These are phyloP conservation scores for Leucocoprinus leucothites DNA, from an alignment of 768 basidiomycete species.

Conservation along the genomic window DNA sequence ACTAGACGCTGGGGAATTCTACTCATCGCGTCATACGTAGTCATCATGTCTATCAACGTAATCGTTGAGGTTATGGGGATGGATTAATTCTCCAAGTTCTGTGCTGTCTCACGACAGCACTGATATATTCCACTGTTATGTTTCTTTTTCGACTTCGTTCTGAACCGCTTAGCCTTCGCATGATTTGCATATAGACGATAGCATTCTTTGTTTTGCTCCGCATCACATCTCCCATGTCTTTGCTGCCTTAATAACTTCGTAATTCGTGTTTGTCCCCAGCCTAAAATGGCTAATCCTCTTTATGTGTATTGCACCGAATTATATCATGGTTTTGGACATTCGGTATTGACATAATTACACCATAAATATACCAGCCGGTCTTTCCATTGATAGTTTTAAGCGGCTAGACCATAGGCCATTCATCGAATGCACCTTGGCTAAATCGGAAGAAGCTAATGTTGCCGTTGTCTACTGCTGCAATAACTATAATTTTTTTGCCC, in stretches of 20 bases:
- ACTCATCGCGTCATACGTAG: slow-evolving; percentile 68
- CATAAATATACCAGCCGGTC: background rate
- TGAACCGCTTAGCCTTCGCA: background rate
- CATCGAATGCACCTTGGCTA: slow-evolving; percentile 79
- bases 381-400: too few relatives aligned
- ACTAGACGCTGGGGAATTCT: slow-evolving; percentile 80
- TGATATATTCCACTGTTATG: background rate
- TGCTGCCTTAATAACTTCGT: too few relatives aligned
- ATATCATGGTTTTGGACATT: background rate
- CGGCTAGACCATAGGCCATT: slow-evolving; percentile 63
- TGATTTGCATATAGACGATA: too few relatives aligned
- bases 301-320: background rate
- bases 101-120: too few relatives aligned
- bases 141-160: background rate
- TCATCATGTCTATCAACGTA: slow-evolving; percentile 77
- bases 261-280: too few relatives aligned
- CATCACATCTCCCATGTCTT: too few relatives aligned
- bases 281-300: too few relatives aligned
- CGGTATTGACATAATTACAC: background rate
- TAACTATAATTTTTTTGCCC: slow-evolving; percentile 78
- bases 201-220: too few relatives aligned
- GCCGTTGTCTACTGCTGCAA: slow-evolving; percentile 88
- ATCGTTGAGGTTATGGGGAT: slow-evolving; percentile 62
- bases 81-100: background rate
- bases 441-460: slow-evolving; percentile 88